Percentiles rank a stretch among this genome's conserved stretches.
These are phyloP conservation scores for Inosperma sp. DNA, from an alignment of 768 basidiomycete species.

Conservation along the genomic window DNA sequence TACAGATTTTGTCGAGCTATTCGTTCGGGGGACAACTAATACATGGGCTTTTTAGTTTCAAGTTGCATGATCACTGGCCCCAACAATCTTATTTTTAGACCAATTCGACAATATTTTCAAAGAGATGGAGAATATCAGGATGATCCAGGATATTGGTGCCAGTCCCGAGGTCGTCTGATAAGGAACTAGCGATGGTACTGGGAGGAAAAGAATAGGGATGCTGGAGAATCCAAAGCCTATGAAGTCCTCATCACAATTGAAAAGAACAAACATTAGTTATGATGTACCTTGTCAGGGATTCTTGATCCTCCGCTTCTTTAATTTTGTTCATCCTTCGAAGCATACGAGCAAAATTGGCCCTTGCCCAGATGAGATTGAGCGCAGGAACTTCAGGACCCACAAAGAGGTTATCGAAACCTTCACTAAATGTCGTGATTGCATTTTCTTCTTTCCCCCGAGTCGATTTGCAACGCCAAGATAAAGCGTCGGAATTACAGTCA, in stretches of 20 bases:
- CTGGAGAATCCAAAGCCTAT: neutral
- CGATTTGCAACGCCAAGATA: neutral
- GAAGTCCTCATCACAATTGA: neutral
- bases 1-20: too few relatives aligned
- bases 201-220: neutral
- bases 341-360: neutral
- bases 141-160: slow-evolving; percentile 1
- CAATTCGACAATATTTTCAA: neutral
- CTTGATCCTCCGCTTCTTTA: slow-evolving; percentile 2
- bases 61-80: too few relatives aligned
- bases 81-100: too few relatives aligned
- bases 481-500: neutral
- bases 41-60: too few relatives aligned
- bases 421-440: neutral
- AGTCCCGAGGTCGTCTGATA: slow-evolving; percentile 1
- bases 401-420: neutral
- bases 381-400: neutral
- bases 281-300: neutral
- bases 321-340: neutral
- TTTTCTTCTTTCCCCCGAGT: neutral
- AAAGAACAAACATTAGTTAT: neutral
- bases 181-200: neutral
- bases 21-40: too few relatives aligned
- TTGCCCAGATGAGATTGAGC: neutral
- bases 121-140: neutral